Base-by-base conservation (phyloP, 345 rosid species). In the Syzygium oleosum region DNA sequence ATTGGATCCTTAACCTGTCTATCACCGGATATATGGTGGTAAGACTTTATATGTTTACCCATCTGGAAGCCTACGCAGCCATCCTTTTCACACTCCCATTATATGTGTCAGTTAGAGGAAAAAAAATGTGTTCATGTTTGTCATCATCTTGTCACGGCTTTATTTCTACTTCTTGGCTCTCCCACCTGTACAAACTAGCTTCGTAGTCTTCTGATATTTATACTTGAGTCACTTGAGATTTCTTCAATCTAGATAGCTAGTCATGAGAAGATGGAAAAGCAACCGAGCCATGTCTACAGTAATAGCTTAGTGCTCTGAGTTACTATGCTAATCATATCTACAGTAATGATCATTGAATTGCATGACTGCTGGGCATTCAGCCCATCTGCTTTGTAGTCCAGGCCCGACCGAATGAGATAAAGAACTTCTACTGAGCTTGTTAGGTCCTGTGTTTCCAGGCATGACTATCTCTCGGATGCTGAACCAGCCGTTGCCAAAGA, bases 401-500 rank as follows among this genome's bases (percentile, higher is more conserved):
- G 63, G 86, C 58, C 54, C 16, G 19, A 25, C 15, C 2, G 11
- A 53, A 54, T 31, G 49, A 25, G 51, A 51, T 15, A 84, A 85
- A 85, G 31, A 85, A 59, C 43, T 56, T 55, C 87, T 12, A 12
- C 51, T 29, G 43, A 17, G 86, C 51, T 55, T 55, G 11, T 53
- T 85, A 53, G 31, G 17, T 85, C 61, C 51, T 73, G 84, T 56
- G 31, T 80, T 89, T 63, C 52, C 95, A 97, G 99, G 95, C 92
- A 93, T 46, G 98, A 97, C 89, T 95, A 93, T 89, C 91, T 52
- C 58, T 46, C 96, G 6, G 93, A 91, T 89, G 86, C 85, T 41
- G 91, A 94, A 84, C 88, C 89, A 9, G 95, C 91, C 78, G 79
- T 90, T 65, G 95, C 90, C 80, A 86, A 93, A 83, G 95, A 93